Evolutionary conservation across 1,139 yeast species (phyloP), one percentile per base, ranked within the genome.

Genomic region (Geotrichum cucujoidarum): DNA sequence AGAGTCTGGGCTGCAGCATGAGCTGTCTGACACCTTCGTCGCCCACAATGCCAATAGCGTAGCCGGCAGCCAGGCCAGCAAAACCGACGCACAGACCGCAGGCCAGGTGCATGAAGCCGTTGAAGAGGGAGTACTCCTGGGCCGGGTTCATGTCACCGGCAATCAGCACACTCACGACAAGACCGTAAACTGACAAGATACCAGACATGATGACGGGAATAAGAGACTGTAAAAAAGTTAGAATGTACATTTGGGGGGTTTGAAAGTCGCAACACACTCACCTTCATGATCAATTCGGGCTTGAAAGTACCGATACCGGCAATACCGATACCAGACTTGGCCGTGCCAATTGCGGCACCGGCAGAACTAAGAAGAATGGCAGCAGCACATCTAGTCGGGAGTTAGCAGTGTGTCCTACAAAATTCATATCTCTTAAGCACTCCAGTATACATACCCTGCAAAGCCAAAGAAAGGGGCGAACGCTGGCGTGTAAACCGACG

Each of bases 301-400:
- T 60, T 57, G 53, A 64, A 64, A 47, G 61, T 60, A 54, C 69
- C 67, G 53, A 66, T 61, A 89, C 95, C 72, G 84, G 79, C 70
- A 88, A 94, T 90, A 81, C 99, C 98, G 57, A 92, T 95, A 74
- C 99, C 99, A 37, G 96, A 85, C 74, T 94, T 94, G 65, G 99
- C 99, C 59, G 98, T 94, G 76, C 98, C 99, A 70, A 90, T 89
- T 49, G 97, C 92, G 60, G 99, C 97, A 76, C 99, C 99, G 64
- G 90, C 82, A 66, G 95, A 85, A 43, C 95, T 83, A 55, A 90
- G 74, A 34, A 87, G 77, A 85, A 88, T 86, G 48, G 97, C 95
- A 46, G 88, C 82, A 5, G 95, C 88, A 71, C 97, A 89, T 47
- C 81, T 68, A n/a, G n/a, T n/a, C n/a, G n/a, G n/a, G n/a, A n/a